A percentile compares a stretch with the other conserved stretches of the same genome.
These are phyloP conservation scores for Flaveria bidentis DNA, from an alignment of 129 eudicot species.

Conservation along the genomic window DNA sequence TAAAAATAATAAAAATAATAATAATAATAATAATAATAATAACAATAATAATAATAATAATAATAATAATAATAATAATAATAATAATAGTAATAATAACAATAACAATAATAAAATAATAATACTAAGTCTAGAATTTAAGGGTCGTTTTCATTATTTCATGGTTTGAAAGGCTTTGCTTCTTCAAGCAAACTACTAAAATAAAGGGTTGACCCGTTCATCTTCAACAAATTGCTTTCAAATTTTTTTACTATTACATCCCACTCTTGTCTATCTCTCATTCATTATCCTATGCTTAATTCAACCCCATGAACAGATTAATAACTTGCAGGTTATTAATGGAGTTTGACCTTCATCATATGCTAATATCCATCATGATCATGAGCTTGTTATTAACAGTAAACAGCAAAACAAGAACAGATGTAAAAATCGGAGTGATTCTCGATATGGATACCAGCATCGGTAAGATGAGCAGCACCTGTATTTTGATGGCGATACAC, in stretches of 20 bases:
- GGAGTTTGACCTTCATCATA: neutral
- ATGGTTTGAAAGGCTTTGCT: neutral
- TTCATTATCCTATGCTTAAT: neutral
- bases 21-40: no score
- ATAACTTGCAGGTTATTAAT: neutral
- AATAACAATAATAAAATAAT: no score
- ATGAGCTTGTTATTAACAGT: neutral
- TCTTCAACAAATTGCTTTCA: neutral
- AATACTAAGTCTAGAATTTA: no score
- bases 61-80: no score
- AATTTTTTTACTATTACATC: neutral
- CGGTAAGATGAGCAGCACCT: neutral
- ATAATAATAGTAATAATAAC: no score
- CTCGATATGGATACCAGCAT: neutral
- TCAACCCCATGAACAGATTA: neutral
- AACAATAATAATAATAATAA: no score
- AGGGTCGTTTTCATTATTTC: no score
- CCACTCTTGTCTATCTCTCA: neutral
- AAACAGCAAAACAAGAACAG: neutral
- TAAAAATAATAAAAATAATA: no score
- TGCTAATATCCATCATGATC: neutral
- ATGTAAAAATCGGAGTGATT: conserved; percentile 1
- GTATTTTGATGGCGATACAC: neutral
- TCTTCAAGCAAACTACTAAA: neutral
- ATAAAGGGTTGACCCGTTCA: conserved; percentile 4